A percentile compares a stretch with the other conserved stretches of the same genome.
Conservation (phyloP, 2,329 filamentous ascomycete genomes). For the Pyrenophora graminea region DNA sequence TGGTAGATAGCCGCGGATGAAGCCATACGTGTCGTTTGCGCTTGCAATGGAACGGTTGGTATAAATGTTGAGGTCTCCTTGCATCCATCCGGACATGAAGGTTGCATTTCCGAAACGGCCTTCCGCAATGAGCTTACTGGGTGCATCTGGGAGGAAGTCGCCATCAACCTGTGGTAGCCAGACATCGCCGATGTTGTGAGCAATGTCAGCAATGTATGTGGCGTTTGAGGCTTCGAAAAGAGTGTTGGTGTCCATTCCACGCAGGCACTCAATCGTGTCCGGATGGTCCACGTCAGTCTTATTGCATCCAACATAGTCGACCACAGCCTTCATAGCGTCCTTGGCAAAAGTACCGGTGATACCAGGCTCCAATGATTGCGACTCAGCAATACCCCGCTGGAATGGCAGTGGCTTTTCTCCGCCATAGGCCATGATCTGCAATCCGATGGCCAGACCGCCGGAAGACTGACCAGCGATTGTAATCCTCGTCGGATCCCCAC, state of each 20-base stretch:
- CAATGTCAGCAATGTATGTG: constrained; percentile 48
- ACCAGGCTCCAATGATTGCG: constrained; percentile 57
- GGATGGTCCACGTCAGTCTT: constrained; percentile 45
- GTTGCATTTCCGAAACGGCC: constrained; percentile 51
- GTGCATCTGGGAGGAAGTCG: constrained; percentile 55
- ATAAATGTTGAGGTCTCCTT: constrained; percentile 53
- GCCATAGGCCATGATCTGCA: constrained; percentile 44
- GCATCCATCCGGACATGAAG: constrained; percentile 52
- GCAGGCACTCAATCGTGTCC: constrained; percentile 55
- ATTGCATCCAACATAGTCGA: constrained; percentile 52
- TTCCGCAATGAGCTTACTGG: constrained; percentile 48
- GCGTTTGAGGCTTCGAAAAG: constrained; percentile 52
- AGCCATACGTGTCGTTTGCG: constrained; percentile 46
- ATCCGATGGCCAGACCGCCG: constrained; percentile 37
- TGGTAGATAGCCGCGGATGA: constrained; percentile 49
- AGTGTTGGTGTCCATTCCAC: constrained; percentile 48
- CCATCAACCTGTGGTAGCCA: constrained; percentile 57
- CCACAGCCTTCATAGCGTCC: constrained; percentile 52
- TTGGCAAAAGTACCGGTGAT: constrained; percentile 54
- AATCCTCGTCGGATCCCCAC: constrained; percentile 42
- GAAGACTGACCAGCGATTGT: constrained; percentile 49
- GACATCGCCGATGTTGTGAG: constrained; percentile 52
- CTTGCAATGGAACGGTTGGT: constrained; percentile 49
- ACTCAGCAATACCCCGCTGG: constrained; percentile 47
- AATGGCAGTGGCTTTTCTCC: constrained; percentile 36